Conservation (phyloP, 805 yeast species). For the Saccharomycopsis fodiens region DNA sequence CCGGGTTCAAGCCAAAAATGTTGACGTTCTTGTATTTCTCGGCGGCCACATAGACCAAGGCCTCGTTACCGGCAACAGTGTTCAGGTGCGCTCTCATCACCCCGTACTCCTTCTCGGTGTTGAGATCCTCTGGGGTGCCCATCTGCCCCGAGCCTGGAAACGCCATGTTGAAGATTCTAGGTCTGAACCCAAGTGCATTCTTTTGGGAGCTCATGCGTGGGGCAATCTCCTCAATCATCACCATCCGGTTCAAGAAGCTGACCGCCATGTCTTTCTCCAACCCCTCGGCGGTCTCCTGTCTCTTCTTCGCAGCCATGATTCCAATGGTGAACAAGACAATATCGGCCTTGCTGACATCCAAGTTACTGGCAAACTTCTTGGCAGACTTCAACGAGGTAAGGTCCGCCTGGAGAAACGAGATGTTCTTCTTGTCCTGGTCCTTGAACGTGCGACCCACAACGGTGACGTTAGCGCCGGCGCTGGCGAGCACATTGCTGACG, state of each 20-base stretch:
- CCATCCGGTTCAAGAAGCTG: slow-evolving; percentile 30
- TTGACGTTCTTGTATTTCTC: not conserved
- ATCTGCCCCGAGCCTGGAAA: slow-evolving; percentile 31
- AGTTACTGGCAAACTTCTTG: slow-evolving; percentile 22
- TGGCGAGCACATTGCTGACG: slow-evolving; percentile 24
- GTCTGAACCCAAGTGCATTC: slow-evolving; percentile 17
- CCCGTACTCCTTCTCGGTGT: slow-evolving; percentile 28
- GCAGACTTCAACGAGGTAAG: slow-evolving; percentile 27
- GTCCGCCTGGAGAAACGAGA: slow-evolving; percentile 29
- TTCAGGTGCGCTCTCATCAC: slow-evolving; percentile 29
- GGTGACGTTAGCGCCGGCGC: slow-evolving; percentile 28
- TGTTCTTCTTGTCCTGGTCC: slow-evolving; percentile 24
- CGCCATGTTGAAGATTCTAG: slow-evolving; percentile 34
- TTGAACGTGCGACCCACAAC: slow-evolving; percentile 31
- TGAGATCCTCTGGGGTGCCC: slow-evolving; percentile 31
- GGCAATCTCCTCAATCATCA: too few species aligned
- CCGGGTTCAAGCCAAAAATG: slow-evolving; percentile 35
- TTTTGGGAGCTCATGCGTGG: slow-evolving; percentile 22
- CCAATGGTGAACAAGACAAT: slow-evolving; percentile 33
- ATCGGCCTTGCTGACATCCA: slow-evolving; percentile 24
- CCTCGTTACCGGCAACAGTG: slow-evolving; percentile 37
- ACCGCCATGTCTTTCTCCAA: slow-evolving; percentile 33
- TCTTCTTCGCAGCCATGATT: slow-evolving; percentile 28
- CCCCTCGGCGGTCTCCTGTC: slow-evolving; percentile 31
- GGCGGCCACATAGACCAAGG: slow-evolving; percentile 26